Evolutionary conservation across 306 rosid genomes (phyloP).

Genomic region (Quercus agrifolia): DNA sequence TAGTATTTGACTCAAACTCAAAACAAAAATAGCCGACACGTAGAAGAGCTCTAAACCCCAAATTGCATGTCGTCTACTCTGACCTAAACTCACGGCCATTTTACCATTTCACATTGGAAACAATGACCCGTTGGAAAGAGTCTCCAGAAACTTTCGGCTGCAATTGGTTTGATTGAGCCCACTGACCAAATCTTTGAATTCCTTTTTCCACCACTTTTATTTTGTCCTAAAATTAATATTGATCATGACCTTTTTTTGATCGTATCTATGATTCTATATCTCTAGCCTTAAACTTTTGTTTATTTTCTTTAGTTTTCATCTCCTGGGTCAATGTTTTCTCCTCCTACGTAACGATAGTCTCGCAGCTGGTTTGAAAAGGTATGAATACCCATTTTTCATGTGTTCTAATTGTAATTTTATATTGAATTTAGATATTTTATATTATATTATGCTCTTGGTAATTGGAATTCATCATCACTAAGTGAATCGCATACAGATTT

Average conservation of each 20-base stretch:
- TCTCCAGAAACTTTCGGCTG: conserved; percentile 21
- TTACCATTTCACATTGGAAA: conserved; percentile 19
- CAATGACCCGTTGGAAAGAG: conserved; percentile 15
- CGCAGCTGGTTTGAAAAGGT: neutral
- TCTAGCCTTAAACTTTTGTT: neutral
- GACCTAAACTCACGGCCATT: conserved; percentile 33
- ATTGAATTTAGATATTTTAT: too few species aligned
- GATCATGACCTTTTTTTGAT: neutral
- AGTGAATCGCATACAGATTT: too few species aligned
- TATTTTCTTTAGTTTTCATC: neutral
- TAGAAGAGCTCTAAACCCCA: conserved; percentile 21
- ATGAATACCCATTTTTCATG: neutral
- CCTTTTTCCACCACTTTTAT: neutral
- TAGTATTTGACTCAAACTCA: neutral
- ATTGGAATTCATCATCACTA: too few species aligned
- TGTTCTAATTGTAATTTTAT: neutral
- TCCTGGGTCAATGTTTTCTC: neutral
- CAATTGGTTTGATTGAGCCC: conserved; percentile 14
- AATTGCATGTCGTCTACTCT: conserved; percentile 14
- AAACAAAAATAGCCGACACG: conserved; percentile 32
- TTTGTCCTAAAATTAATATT: neutral
- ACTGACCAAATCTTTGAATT: conserved; percentile 36
- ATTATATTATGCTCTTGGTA: too few species aligned
- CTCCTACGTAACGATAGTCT: neutral
- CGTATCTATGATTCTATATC: neutral